Percentiles rank a stretch among this genome's conserved stretches.
Evolutionary conservation across 345 rosid genomes (phyloP).

Genomic region (Populus alba): DNA sequence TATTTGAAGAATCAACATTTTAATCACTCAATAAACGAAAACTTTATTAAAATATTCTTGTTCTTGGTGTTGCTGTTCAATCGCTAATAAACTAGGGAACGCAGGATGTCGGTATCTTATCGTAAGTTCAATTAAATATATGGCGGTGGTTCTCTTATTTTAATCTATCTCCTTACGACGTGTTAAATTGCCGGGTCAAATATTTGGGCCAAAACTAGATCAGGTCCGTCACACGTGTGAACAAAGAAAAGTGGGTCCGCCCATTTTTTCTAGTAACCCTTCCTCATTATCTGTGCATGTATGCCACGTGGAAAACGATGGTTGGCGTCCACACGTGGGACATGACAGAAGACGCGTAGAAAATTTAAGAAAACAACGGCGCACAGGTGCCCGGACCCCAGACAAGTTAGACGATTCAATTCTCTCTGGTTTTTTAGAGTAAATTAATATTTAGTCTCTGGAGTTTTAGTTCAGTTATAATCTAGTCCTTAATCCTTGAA

Average conservation of each 20-base stretch:
- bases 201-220: constrained; percentile 6
- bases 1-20: too few relatives aligned
- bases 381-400: constrained; percentile 7
- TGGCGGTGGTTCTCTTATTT: neutral
- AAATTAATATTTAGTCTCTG: neutral
- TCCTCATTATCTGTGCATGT: neutral
- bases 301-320: constrained; percentile 32
- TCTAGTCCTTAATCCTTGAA: neutral
- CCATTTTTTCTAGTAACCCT: neutral
- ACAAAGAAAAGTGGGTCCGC: constrained; percentile 12
- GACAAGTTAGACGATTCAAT: neutral
- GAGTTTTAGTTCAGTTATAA: neutral
- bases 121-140: neutral
- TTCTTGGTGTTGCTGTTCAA: neutral
- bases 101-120: neutral
- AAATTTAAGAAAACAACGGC: constrained; percentile 6
- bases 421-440: neutral
- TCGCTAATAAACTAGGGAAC: neutral
- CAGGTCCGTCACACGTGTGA: constrained; percentile 26
- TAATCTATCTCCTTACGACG: neutral
- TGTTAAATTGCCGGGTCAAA: constrained; percentile 8
- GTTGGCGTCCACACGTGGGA: constrained; percentile 28
- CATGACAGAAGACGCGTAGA: constrained; percentile 34
- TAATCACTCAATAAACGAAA: neutral
- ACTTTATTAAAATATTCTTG: too few relatives aligned